Evolutionary conservation across 2,329 filamentous ascomycete genomes (phyloP).

Genomic region (Stachybotrys chartarum): DNA sequence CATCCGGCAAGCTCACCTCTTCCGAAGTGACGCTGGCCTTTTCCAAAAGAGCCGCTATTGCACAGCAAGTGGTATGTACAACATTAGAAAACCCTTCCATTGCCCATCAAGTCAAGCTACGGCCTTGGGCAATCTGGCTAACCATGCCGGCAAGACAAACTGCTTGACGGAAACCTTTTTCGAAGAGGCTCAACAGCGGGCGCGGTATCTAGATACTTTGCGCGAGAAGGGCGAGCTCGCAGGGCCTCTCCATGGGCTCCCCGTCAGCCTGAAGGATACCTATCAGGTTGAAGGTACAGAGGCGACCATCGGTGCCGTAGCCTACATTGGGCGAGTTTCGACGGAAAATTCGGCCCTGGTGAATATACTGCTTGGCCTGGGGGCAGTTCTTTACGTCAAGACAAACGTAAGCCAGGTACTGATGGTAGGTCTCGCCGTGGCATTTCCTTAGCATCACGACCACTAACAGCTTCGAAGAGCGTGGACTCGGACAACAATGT

Average conservation of each 20-base stretch:
- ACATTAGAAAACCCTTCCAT: too few relatives aligned
- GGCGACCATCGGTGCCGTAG: constrained; percentile 5
- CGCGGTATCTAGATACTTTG: constrained; percentile 9
- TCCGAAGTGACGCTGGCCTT: constrained; percentile 26
- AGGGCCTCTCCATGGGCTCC: constrained; percentile 11
- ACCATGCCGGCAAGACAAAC: constrained; percentile 11
- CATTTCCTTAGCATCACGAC: background rate
- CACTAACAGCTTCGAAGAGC: background rate
- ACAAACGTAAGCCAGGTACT: constrained; percentile 8
- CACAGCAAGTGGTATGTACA: constrained; percentile 17
- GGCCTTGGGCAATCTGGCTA: background rate
- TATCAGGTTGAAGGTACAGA: constrained; percentile 5
- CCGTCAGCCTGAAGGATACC: constrained; percentile 6
- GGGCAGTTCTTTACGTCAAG: constrained; percentile 7
- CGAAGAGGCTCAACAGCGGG: constrained; percentile 15
- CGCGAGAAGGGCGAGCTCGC: constrained; percentile 4
- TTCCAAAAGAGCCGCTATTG: constrained; percentile 18
- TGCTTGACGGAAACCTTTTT: constrained; percentile 40
- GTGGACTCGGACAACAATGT: constrained; percentile 33
- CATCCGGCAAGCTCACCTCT: constrained; percentile 20
- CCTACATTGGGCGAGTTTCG: constrained; percentile 2
- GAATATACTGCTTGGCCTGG: constrained; percentile 3
- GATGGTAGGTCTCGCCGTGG: constrained; percentile 4
- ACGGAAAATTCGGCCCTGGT: constrained; percentile 2
- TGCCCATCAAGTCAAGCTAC: too few relatives aligned